phyloP scores from a whole-genome alignment of 345 rosid species.

The Populus tremula region DNA sequence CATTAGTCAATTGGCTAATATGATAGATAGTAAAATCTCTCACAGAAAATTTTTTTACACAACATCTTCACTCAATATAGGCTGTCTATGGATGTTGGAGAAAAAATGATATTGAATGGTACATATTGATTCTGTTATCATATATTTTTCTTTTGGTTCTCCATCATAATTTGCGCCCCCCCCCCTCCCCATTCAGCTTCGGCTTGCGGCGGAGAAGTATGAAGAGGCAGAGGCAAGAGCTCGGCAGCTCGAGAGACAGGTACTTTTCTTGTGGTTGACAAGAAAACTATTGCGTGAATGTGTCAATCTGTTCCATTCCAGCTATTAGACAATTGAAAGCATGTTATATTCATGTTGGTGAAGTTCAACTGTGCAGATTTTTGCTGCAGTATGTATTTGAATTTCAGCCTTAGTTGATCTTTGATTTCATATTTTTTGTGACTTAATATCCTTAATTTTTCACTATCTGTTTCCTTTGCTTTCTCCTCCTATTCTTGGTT shows the following conservation, averaged over 20 bases:
- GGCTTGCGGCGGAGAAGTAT: slow-evolving; percentile 25
- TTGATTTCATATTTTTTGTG: background rate
- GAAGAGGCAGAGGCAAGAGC: slow-evolving; percentile 33
- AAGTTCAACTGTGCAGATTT: background rate
- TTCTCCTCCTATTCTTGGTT: background rate
- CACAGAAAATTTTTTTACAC: background rate
- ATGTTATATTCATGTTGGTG: background rate
- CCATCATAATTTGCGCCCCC: slow-evolving; percentile 35
- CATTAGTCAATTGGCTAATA: too few relatives aligned
- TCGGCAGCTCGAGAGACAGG: slow-evolving; percentile 28
- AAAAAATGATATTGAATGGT: background rate
- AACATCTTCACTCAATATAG: slow-evolving; percentile 2
- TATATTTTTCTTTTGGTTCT: slow-evolving; percentile 16
- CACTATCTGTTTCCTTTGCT: background rate
- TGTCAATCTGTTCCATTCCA: background rate
- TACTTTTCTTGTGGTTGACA: background rate
- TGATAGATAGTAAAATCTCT: background rate
- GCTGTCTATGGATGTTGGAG: background rate
- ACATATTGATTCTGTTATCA: background rate
- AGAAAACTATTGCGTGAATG: background rate
- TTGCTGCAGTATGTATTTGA: background rate
- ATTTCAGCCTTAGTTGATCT: background rate
- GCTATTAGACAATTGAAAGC: too few relatives aligned
- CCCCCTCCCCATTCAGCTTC: slow-evolving; percentile 15
- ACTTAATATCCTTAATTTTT: background rate